phyloP scores from a whole-genome alignment of 495 filamentous ascomycete species.

The Aspergillus funiculosus region DNA sequence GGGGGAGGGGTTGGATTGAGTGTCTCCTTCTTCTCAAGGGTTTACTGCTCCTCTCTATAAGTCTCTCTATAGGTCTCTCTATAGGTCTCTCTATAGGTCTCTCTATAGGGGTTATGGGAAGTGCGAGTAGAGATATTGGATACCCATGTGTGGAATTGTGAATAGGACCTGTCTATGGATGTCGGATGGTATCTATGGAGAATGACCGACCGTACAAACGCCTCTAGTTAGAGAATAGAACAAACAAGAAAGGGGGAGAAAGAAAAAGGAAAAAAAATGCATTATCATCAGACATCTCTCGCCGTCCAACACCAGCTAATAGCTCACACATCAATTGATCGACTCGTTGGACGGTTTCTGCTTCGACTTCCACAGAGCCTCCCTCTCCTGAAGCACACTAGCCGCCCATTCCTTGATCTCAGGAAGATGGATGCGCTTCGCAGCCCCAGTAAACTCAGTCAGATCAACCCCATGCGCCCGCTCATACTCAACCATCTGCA shows the following conservation, averaged over 20 bases:
- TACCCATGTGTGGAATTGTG: neutral
- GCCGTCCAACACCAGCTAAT: too few relatives aligned
- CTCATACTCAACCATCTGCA: conserved; percentile 98
- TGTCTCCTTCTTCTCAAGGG: neutral
- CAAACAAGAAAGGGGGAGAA: conserved; percentile 3
- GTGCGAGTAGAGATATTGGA: neutral
- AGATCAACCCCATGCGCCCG: conserved; percentile 65
- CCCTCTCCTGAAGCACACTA: conserved; percentile 69
- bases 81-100: too few relatives aligned
- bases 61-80: too few relatives aligned
- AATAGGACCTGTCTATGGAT: neutral
- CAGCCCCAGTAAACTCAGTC: conserved; percentile 76
- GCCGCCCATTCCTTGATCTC: conserved; percentile 77
- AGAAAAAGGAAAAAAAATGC: neutral
- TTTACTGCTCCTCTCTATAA: too few relatives aligned
- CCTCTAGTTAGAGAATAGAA: conserved; percentile 8
- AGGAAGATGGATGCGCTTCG: conserved; percentile 60
- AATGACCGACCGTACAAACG: conserved; percentile 12
- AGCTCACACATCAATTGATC: too few relatives aligned
- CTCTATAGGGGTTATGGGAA: too few relatives aligned
- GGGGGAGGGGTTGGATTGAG: conserved; percentile 19
- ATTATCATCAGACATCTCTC: conserved; percentile 7
- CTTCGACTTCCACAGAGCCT: conserved; percentile 59
- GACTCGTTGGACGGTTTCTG: neutral
- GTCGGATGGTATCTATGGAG: conserved; percentile 13